These are phyloP conservation scores for Pyrenochaeta sp. DNA, from an alignment of 2,329 filamentous ascomycete species.

Conservation along the genomic window DNA sequence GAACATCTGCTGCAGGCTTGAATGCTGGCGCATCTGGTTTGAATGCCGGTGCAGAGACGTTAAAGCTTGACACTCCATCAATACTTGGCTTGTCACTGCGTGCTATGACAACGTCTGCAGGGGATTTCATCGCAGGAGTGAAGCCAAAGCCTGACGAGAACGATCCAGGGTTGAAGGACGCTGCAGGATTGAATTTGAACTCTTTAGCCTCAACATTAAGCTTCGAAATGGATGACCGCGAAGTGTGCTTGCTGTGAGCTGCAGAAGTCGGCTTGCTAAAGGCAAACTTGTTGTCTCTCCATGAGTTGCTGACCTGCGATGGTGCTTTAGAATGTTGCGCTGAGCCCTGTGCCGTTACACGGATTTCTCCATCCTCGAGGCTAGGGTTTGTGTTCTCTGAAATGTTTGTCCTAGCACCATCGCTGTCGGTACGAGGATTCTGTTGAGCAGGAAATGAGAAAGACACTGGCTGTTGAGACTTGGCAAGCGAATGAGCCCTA, in stretches of 20 bases:
- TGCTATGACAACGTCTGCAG: conserved; percentile 60
- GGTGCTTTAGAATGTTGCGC: conserved; percentile 47
- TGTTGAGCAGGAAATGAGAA: conserved; percentile 43
- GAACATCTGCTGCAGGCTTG: conserved; percentile 17
- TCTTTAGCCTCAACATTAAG: conserved; percentile 90
- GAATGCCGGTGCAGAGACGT: conserved; percentile 75
- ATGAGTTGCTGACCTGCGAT: conserved; percentile 48
- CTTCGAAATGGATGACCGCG: conserved; percentile 76
- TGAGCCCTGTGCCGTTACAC: conserved; percentile 27
- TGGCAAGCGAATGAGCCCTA: conserved; percentile 74
- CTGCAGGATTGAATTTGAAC: conserved; percentile 76
- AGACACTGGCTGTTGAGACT: conserved; percentile 60
- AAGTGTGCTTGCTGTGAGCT: conserved; percentile 65
- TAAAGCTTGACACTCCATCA: conserved; percentile 62
- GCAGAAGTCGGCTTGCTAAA: conserved; percentile 43
- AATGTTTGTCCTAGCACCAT: conserved; percentile 51
- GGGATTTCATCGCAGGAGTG: conserved; percentile 49
- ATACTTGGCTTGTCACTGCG: conserved; percentile 50
- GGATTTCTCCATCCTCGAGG: conserved; percentile 43
- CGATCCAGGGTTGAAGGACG: conserved; percentile 59
- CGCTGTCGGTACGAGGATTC: conserved; percentile 48
- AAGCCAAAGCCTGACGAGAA: conserved; percentile 54
- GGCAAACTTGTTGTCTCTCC: conserved; percentile 47
- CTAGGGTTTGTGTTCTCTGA: conserved; percentile 51
- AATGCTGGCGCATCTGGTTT: conserved; percentile 76